Percentiles rank a stretch among this genome's conserved stretches.
Conservation (phyloP, 2,329 filamentous ascomycete genomes). For the Gnomoniopsis sp. region DNA sequence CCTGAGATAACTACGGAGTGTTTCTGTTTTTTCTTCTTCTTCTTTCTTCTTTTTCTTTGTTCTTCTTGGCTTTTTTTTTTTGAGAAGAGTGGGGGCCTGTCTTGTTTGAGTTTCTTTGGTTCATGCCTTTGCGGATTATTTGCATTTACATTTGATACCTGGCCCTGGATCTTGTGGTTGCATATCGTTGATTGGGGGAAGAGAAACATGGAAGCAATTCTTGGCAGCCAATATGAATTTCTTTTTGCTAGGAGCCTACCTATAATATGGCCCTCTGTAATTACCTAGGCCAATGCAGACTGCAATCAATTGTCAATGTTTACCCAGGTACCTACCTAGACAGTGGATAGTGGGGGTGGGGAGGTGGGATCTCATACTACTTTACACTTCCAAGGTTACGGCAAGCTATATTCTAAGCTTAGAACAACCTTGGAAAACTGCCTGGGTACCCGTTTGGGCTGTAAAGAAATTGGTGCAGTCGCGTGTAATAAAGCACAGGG, state of each 20-base stretch:
- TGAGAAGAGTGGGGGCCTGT: background rate
- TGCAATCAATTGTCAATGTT: no score
- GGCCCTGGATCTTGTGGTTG: background rate
- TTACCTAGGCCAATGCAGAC: background rate
- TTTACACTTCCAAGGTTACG: background rate
- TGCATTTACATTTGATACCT: no score
- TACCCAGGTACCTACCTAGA: no score
- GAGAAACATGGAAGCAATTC: background rate
- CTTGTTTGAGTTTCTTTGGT: background rate
- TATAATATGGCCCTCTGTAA: background rate
- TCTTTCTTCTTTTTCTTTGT: background rate
- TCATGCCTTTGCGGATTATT: background rate
- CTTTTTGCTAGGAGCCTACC: slow-evolving; percentile 2
- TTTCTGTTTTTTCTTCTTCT: background rate
- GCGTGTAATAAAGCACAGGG: background rate
- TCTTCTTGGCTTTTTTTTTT: no score
- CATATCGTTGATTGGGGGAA: background rate
- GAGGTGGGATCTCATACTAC: slow-evolving; percentile 5
- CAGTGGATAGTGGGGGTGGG: background rate
- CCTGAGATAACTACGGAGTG: background rate
- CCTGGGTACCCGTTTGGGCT: background rate
- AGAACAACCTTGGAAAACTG: background rate
- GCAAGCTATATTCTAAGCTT: slow-evolving; percentile 12
- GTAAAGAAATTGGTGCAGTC: background rate
- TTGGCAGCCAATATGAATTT: background rate